Evolutionary conservation across 164 flowering plant genomes (phyloP).

Genomic region (Nymphaea colorata): DNA sequence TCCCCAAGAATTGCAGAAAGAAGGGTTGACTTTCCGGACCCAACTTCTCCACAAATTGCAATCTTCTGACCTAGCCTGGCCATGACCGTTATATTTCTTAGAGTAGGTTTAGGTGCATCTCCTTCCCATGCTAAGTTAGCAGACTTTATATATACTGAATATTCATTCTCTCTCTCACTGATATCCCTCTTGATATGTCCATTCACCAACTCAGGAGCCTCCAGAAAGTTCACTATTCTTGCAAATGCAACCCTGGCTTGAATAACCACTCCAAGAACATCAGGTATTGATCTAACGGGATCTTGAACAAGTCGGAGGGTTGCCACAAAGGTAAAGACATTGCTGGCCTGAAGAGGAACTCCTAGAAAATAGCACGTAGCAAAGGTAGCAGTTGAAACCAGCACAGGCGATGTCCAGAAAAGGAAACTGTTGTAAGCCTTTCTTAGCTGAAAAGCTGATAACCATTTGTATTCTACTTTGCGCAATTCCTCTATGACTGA

Average conservation of each 20-base stretch:
- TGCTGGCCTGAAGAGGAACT: slow-evolving; percentile 43
- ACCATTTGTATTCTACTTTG: slow-evolving; percentile 36
- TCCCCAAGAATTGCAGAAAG: slow-evolving; percentile 59
- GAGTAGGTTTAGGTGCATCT: slow-evolving; percentile 19
- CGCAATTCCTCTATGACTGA: slow-evolving; percentile 30
- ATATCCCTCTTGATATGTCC: slow-evolving; percentile 11
- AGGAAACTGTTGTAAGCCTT: slow-evolving; percentile 35
- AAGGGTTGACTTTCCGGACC: slow-evolving; percentile 67
- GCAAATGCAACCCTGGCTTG: slow-evolving; percentile 49
- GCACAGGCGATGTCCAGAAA: slow-evolving; percentile 58
- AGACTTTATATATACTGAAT: slow-evolving; percentile 21
- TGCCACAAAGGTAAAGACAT: slow-evolving; percentile 72
- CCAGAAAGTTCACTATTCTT: slow-evolving; percentile 41
- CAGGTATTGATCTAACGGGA: slow-evolving; percentile 48
- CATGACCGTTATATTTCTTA: slow-evolving; percentile 34
- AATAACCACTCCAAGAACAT: slow-evolving; percentile 35
- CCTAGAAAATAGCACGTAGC: slow-evolving; percentile 43
- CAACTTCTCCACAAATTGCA: slow-evolving; percentile 66
- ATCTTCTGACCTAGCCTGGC: slow-evolving; percentile 36
- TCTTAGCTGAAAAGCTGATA: slow-evolving; percentile 35
- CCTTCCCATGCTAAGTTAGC: slow-evolving; percentile 43
- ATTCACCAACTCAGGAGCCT: slow-evolving; percentile 45
- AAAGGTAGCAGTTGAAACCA: slow-evolving; percentile 57
- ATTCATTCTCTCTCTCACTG: slow-evolving; percentile 4
- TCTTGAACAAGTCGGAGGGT: slow-evolving; percentile 63